Percentiles rank a stretch among this genome's conserved stretches.
Conservation (phyloP, 2,329 filamentous ascomycete species). For the Thelonectria blattea region DNA sequence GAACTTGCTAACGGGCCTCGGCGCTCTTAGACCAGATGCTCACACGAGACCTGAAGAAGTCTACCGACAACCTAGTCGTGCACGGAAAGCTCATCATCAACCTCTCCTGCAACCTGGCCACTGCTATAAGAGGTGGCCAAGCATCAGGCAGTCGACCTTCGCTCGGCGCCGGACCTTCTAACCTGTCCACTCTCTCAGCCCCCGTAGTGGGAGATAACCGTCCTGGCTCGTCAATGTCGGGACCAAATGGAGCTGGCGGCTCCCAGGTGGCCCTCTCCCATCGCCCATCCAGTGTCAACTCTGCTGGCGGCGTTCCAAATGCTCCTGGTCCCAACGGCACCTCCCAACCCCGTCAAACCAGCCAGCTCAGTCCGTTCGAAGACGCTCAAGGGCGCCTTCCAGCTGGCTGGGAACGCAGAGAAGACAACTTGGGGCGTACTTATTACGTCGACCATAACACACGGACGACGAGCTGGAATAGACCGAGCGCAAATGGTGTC, state of each 20-base stretch:
- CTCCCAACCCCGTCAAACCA: slow-evolving; percentile 42
- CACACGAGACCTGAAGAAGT: slow-evolving; percentile 95
- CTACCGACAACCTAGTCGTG: slow-evolving; percentile 95
- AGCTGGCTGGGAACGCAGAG: slow-evolving; percentile 92
- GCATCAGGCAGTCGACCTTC: slow-evolving; percentile 55
- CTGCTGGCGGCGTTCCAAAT: slow-evolving; percentile 38
- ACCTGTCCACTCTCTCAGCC: slow-evolving; percentile 50
- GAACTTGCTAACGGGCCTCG: slow-evolving; percentile 36
- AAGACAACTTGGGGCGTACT: slow-evolving; percentile 92
- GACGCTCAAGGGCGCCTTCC: slow-evolving; percentile 93
- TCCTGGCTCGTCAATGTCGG: slow-evolving; percentile 60
- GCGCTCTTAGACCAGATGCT: slow-evolving; percentile 86
- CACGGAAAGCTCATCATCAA: slow-evolving; percentile 98
- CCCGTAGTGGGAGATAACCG: slow-evolving; percentile 52
- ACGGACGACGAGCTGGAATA: slow-evolving; percentile 93
- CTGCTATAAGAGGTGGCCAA: slow-evolving; percentile 64
- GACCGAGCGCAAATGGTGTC: slow-evolving; percentile 80
- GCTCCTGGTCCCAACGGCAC: slow-evolving; percentile 41
- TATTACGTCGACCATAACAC: slow-evolving; percentile 99
- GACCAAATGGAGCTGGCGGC: slow-evolving; percentile 52
- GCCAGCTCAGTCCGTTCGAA: slow-evolving; percentile 85
- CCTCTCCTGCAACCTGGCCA: slow-evolving; percentile 85
- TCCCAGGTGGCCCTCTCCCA: slow-evolving; percentile 51
- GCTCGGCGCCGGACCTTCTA: slow-evolving; percentile 52
- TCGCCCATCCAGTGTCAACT: slow-evolving; percentile 55